Base-by-base conservation (phyloP, 129 eudicot species). In the Arctium lappa region DNA sequence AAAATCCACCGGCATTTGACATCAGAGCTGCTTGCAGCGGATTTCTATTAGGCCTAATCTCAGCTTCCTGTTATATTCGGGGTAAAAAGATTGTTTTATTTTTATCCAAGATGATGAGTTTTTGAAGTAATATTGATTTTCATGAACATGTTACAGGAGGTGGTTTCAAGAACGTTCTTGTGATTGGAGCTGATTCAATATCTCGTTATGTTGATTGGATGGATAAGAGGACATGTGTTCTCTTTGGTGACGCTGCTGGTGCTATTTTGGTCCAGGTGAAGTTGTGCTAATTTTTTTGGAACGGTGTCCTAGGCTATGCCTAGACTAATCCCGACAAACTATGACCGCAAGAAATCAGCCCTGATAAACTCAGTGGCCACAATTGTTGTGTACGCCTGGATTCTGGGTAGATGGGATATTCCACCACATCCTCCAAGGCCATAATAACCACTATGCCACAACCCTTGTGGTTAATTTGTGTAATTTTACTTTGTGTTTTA, bases 191-290 rank as follows among this genome's bases (percentile, higher is more conserved):
- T 68, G 98, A 94, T 92, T 87, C 85, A 74, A 75, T 90, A 40
- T 89, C 93, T 73, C 97, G 95, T 72, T 90, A 86, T 82, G 88
- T 92, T 84, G 97, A 92, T 85, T 94, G 97, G 98, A 92, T 83
- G n/a, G 95, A 94, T 74, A 90, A 85, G 87, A 90, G 92, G 79
- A 87, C 91, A 0, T 92, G 97, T 74, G 88, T 94, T 73, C 97
- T 92, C 81, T 94, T 94, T 80, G 98, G 98, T 72, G 98, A 94
- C 87, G 98, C 89, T 89, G 97, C 93, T 81, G 98, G 92, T 78
- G 98, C 98, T 42, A 82, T 92, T 37, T 79, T 94, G 77, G 85
- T 94, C 69, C 97, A 94, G 94, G 98, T 94, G 73, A 12, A 42
- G 8, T 8, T 42, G 10, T 42, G 48, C 9, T 42, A 42, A 42